Conservation (phyloP, 257 asterid species). For the Knoxia roxburghii region DNA sequence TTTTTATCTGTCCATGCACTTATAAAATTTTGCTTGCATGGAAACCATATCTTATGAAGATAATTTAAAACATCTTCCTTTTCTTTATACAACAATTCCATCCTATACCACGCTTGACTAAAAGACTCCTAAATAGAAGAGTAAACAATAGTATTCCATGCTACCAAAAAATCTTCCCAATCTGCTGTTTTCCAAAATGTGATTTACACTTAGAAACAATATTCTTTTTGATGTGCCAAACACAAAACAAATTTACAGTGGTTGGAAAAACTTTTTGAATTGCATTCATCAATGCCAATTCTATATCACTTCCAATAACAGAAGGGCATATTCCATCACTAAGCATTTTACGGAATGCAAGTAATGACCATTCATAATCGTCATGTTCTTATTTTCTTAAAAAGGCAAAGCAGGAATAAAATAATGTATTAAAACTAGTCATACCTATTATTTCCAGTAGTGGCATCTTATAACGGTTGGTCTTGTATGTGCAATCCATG, state of each 20-base stretch:
- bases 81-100: slow-evolving; percentile 1
- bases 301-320: slow-evolving; percentile 7
- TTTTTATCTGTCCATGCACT: no score
- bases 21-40: no score
- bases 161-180: background rate
- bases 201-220: background rate
- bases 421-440: slow-evolving; percentile 16
- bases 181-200: background rate
- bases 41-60: slow-evolving; percentile 5
- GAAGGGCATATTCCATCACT: background rate
- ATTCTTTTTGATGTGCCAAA: slow-evolving; percentile 20
- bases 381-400: background rate
- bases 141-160: slow-evolving; percentile 4
- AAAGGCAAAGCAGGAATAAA: slow-evolving; percentile 3
- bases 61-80: background rate
- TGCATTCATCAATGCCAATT: slow-evolving; percentile 13
- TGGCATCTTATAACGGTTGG: no score
- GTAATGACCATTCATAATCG: background rate
- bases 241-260: background rate
- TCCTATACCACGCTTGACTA: background rate
- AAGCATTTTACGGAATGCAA: background rate
- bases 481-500: no score
- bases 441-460: no score
- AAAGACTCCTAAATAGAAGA: background rate
- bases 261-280: slow-evolving; percentile 10